Evolutionary conservation across 2,329 filamentous ascomycete genomes (phyloP).

Genomic region (Alternaria longipes): DNA sequence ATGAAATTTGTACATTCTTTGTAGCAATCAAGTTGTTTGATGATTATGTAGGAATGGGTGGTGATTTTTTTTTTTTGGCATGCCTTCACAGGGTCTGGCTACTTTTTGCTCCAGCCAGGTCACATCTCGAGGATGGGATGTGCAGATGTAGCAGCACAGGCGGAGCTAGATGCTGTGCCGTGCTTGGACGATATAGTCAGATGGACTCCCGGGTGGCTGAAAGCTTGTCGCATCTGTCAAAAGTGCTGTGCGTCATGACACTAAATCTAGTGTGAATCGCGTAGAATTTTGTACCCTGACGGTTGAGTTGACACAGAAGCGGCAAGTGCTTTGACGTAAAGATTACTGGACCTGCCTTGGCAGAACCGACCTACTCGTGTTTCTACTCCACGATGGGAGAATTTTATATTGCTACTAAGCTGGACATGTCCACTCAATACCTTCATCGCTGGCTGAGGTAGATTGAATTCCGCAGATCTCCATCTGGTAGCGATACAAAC

Average conservation of each 20-base stretch:
- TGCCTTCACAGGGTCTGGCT: not conserved
- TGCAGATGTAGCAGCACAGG: not conserved
- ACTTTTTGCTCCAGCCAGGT: not conserved
- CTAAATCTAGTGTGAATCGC: not conserved
- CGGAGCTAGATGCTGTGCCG: not conserved
- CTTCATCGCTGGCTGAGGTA: not conserved
- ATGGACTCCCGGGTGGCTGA: not conserved
- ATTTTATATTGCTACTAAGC: not conserved
- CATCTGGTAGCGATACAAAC: constrained; percentile 8
- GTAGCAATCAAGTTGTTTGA: constrained; percentile 2
- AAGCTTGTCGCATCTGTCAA: not conserved
- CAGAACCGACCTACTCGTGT: not conserved
- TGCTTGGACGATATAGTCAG: not conserved
- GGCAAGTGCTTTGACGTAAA: not conserved
- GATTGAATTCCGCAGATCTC: constrained; percentile 2
- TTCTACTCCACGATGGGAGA: not conserved
- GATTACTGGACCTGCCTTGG: not conserved
- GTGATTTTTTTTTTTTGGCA: not conserved
- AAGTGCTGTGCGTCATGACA: constrained; percentile 3
- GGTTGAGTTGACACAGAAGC: not conserved
- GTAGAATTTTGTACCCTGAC: constrained; percentile 4
- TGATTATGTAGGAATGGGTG: not conserved
- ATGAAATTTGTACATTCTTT: constrained; percentile 1
- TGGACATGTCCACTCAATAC: not conserved
- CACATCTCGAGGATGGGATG: not conserved